Evolutionary conservation across 176 grass and related monocot genomes (phyloP).

Genomic region (Triticum urartu): DNA sequence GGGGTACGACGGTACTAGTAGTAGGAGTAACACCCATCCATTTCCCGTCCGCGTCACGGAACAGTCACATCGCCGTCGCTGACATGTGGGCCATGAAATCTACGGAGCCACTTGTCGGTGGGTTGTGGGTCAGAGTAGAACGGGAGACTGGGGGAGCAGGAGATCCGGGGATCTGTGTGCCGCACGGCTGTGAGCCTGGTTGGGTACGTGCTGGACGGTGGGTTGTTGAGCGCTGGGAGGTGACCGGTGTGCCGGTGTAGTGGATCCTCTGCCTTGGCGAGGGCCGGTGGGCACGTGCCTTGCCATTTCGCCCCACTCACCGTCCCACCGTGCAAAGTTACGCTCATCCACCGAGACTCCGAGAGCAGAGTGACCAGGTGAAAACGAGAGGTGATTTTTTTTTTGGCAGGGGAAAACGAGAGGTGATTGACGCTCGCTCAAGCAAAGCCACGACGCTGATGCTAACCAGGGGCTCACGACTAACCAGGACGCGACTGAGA

Average conservation of each 20-base stretch:
- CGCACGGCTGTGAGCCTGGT: no score
- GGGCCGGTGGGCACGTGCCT: constrained; percentile 32
- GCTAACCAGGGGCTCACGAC: no score
- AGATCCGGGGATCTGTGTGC: constrained; percentile 8
- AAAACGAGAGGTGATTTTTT: not conserved
- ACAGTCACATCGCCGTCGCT: fast-evolving
- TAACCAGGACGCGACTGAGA: no score
- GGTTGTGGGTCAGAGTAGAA: not conserved
- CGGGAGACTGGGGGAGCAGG: not conserved
- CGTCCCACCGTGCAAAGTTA: not conserved
- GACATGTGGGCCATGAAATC: not conserved
- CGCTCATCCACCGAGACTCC: no score
- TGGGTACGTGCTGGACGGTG: not conserved
- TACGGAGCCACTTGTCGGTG: constrained; percentile 42
- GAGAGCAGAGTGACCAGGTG: not conserved
- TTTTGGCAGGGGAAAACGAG: not conserved
- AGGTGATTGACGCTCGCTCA: not conserved
- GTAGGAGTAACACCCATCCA: not conserved
- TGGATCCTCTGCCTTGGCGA: not conserved
- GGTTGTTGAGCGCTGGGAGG: not conserved
- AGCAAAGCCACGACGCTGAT: not conserved
- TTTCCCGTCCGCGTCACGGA: not conserved
- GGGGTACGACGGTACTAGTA: not conserved
- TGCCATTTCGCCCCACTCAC: not conserved
- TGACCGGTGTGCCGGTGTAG: not conserved